These are phyloP conservation scores for Stenogyne calaminthoides DNA, from an alignment of 305 asterid genomes.

Conservation along the genomic window DNA sequence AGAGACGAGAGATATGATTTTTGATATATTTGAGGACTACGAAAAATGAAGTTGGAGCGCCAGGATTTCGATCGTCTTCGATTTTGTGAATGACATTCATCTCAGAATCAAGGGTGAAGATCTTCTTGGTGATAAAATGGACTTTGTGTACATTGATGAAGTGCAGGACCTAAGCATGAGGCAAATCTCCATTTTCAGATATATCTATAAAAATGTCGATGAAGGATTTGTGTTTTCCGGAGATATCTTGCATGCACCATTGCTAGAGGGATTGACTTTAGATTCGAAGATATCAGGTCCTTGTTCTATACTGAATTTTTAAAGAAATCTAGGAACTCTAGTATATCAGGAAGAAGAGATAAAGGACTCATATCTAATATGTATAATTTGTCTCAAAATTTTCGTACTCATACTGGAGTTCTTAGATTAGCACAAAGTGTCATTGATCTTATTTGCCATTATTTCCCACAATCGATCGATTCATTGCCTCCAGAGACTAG, in stretches of 20 bases:
- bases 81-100: slow-evolving; percentile 67
- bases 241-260: slow-evolving; percentile 81
- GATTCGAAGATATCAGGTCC: slow-evolving; percentile 70
- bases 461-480: slow-evolving; percentile 62
- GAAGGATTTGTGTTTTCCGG: slow-evolving; percentile 74
- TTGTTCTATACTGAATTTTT: slow-evolving; percentile 63
- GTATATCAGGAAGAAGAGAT: slow-evolving; percentile 32
- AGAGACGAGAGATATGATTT: slow-evolving; percentile 44
- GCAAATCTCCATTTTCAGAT: slow-evolving; percentile 60
- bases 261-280: slow-evolving; percentile 68
- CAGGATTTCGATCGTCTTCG: slow-evolving; percentile 69
- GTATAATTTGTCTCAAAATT: slow-evolving; percentile 59
- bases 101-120: slow-evolving; percentile 41
- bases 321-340: slow-evolving; percentile 37
- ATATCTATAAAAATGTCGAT: slow-evolving; percentile 58
- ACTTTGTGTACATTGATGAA: slow-evolving; percentile 80
- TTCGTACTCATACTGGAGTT: slow-evolving; percentile 72
- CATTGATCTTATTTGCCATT: slow-evolving; percentile 56
- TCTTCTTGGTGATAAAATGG: slow-evolving; percentile 61
- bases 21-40: slow-evolving; percentile 57
- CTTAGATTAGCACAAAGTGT: slow-evolving; percentile 74
- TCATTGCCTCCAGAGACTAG: slow-evolving; percentile 59
- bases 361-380: slow-evolving; percentile 55
- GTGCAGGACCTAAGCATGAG: slow-evolving; percentile 80
- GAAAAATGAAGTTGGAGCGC: slow-evolving; percentile 59